phyloP scores from a whole-genome alignment of 73 alveolate genomes.

The Paramecium primaurelia region DNA sequence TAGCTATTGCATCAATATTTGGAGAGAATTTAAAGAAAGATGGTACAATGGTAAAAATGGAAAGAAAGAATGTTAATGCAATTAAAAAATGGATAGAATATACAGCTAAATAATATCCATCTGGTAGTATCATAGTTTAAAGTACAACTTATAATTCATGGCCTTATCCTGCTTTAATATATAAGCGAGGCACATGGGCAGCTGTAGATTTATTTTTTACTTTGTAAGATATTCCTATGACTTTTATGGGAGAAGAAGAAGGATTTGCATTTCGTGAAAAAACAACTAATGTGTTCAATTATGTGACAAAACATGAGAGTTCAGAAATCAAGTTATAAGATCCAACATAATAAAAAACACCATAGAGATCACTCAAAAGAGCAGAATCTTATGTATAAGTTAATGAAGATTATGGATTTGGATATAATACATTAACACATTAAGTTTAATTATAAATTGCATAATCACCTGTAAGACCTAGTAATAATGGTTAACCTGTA shows the following conservation, averaged over 20 bases:
- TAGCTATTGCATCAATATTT: constrained; percentile 79
- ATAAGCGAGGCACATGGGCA: constrained; percentile 95
- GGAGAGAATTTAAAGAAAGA: constrained; percentile 91
- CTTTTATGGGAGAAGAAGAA: constrained; percentile 95
- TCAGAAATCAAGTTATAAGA: constrained; percentile 31
- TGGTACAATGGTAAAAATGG: constrained; percentile 68
- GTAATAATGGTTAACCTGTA: background rate
- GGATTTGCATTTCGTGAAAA: constrained; percentile 69
- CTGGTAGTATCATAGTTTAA: constrained; percentile 86
- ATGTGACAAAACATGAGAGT: constrained; percentile 34
- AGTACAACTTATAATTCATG: constrained; percentile 90
- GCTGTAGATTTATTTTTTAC: constrained; percentile 95
- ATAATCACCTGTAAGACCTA: background rate
- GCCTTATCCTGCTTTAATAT: constrained; percentile 94
- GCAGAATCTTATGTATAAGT: constrained; percentile 8
- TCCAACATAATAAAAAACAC: constrained; percentile 38
- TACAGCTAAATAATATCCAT: constrained; percentile 77
- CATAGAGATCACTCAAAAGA: background rate
- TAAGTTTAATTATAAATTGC: background rate
- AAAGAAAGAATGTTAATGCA: constrained; percentile 59
- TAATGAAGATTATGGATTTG: constrained; percentile 41
- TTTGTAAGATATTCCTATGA: constrained; percentile 96
- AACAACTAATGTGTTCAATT: constrained; percentile 44
- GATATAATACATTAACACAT: constrained; percentile 14
- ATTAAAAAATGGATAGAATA: constrained; percentile 80